phyloP scores from a whole-genome alignment of 1,284 basidiomycete genomes.

The Volvariella volvacea region DNA sequence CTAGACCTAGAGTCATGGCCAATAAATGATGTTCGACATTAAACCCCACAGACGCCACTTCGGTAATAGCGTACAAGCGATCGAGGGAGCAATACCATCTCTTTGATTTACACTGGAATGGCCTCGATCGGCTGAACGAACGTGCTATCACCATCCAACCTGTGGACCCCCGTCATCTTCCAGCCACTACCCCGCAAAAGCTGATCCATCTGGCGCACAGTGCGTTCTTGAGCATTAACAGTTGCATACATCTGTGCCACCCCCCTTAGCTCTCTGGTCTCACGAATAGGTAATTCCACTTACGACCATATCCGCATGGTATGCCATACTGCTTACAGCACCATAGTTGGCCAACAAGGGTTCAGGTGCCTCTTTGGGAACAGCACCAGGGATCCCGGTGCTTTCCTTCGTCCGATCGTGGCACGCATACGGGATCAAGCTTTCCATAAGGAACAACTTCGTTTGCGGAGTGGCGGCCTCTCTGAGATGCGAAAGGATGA shows the following conservation, averaged over 20 bases:
- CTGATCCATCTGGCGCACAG: conserved; percentile 15
- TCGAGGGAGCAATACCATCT: no score
- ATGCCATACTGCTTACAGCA: conserved; percentile 18
- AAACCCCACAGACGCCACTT: no score
- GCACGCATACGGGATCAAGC: conserved; percentile 22
- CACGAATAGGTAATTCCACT: conserved; percentile 4
- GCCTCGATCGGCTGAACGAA: conserved; percentile 17
- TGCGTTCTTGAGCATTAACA: conserved; percentile 22
- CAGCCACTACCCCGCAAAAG: conserved; percentile 20
- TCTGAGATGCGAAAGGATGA: conserved; percentile 23
- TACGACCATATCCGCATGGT: conserved; percentile 20
- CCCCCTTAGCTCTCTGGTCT: no score
- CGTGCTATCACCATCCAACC: conserved; percentile 9
- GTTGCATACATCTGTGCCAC: conserved; percentile 18
- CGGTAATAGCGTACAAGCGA: no score
- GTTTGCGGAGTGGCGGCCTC: conserved; percentile 22
- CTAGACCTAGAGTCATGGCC: no score
- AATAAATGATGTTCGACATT: no score
- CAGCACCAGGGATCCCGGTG: conserved; percentile 11
- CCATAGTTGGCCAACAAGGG: conserved; percentile 24
- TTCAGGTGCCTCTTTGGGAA: conserved; percentile 16
- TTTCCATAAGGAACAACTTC: conserved; percentile 30
- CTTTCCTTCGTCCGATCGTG: conserved; percentile 13
- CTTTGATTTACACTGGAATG: conserved; percentile 10
- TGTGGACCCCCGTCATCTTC: conserved; percentile 13